phyloP scores from a whole-genome alignment of 2,329 filamentous ascomycete genomes.

The Diplodia scrobiculata region DNA sequence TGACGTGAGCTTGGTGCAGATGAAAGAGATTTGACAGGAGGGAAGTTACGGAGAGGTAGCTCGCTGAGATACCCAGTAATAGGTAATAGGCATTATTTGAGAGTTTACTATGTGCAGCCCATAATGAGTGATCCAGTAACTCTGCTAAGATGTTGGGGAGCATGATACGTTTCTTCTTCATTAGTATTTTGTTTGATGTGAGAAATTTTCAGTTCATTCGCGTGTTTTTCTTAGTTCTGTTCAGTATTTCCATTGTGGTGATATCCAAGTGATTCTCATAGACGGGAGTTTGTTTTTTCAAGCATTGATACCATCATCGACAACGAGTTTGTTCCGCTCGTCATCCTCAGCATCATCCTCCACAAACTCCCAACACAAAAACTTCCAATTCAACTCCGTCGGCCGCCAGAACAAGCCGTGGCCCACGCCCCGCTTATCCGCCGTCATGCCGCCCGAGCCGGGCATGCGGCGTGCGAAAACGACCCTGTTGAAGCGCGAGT shows the following conservation, averaged over 20 bases:
- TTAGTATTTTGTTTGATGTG: neutral
- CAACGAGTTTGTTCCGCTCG: neutral
- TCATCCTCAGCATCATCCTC: slow-evolving; percentile 30
- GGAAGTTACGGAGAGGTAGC: neutral
- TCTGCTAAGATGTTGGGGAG: neutral
- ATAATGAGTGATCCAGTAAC: neutral
- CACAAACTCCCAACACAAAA: slow-evolving; percentile 76
- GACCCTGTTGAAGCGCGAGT: slow-evolving; percentile 86
- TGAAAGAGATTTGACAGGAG: neutral
- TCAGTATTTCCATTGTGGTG: neutral
- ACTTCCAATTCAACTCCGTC: slow-evolving; percentile 80
- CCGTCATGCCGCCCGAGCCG: slow-evolving; percentile 77
- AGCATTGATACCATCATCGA: slow-evolving; percentile 18
- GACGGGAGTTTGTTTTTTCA: neutral
- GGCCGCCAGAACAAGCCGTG: slow-evolving; percentile 68
- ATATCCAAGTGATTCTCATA: no score
- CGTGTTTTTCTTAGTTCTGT: neutral
- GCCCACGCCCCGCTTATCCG: slow-evolving; percentile 56
- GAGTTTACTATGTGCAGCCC: neutral
- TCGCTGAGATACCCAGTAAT: neutral
- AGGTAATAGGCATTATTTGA: neutral
- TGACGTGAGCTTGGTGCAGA: neutral
- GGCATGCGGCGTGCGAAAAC: slow-evolving; percentile 80
- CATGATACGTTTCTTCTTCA: neutral
- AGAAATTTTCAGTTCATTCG: neutral